Evolutionary conservation across 768 basidiomycete species (phyloP).

Genomic region (Boletellus ananas): DNA sequence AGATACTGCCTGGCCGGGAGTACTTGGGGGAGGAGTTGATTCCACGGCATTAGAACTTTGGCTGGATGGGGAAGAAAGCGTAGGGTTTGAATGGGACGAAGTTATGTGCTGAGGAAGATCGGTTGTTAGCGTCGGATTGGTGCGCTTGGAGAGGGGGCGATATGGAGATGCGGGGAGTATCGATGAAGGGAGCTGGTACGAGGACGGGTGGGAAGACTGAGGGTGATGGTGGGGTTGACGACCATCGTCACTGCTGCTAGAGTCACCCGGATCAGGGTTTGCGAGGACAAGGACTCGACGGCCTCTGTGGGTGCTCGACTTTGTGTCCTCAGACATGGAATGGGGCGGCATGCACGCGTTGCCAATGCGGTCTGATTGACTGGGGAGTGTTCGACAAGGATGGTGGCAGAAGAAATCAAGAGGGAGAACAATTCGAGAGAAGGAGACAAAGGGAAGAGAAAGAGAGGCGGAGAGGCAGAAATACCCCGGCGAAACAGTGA

Average conservation of each 20-base stretch:
- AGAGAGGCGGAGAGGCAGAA: conserved; percentile 1
- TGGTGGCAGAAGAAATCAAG: neutral
- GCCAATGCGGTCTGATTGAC: conserved; percentile 24
- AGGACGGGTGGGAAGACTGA: conserved; percentile 25
- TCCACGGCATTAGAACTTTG: conserved; percentile 60
- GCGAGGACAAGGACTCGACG: conserved; percentile 53
- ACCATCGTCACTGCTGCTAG: conserved; percentile 38
- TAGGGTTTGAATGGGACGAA: conserved; percentile 47
- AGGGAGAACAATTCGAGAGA: neutral
- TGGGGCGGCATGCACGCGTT: conserved; percentile 31
- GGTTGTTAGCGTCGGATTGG: conserved; percentile 34
- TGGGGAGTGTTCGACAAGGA: conserved; percentile 4
- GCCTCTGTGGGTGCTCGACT: conserved; percentile 33
- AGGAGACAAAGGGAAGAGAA: neutral
- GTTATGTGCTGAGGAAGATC: conserved; percentile 32
- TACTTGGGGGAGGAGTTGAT: conserved; percentile 68
- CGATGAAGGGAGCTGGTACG: conserved; percentile 26
- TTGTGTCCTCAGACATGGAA: conserved; percentile 61
- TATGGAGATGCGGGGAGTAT: conserved; percentile 17
- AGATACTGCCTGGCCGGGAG: conserved; percentile 50
- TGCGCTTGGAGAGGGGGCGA: conserved; percentile 18
- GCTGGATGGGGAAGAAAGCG: conserved; percentile 67
- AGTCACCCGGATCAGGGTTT: conserved; percentile 56
- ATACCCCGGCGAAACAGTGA: conserved; percentile 17
- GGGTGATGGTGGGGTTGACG: conserved; percentile 16